Evolutionary conservation across 2,329 filamentous ascomycete genomes (phyloP), one percentile per base, ranked within the genome.

Genomic region (Claviceps maximensis): DNA sequence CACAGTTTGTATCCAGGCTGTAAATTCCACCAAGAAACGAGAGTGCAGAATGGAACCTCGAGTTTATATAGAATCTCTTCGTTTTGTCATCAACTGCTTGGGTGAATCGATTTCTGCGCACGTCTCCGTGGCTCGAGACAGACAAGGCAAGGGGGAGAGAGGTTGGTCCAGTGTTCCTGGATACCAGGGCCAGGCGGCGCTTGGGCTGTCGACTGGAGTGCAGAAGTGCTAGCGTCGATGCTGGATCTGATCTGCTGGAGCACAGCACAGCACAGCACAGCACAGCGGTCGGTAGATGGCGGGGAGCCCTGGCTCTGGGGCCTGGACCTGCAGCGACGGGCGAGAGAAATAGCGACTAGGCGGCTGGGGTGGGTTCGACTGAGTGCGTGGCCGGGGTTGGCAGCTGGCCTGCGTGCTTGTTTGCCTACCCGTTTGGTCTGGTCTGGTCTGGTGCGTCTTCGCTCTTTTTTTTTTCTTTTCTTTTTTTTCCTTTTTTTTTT

Each of bases 61-160:
- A 49, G 44, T 56, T 57, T 57, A 56, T 56, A 57, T 57, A 56
- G 38, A 31, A 40, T 10, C 31, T 33, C 10, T 33, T 33, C 12
- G 7, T 33, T 33, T 33, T 33, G 31, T 38, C 23, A 29, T 41
- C 50, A 31, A 45, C 42, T 29, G 23, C 25, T 33, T 12, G 41
- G 19, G 12, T 41, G 42, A 54, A 46, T 45, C 40, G 38, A 52
- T n/a, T 36, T 47, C 46, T 51, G 48, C 36, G 31, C 50, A 7
- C 29, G 53, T 50, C 47, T 50, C 51, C 46, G 55, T 48, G 53
- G 21, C 51, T 49, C 42, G 46, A 53, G 29, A 42, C 27, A 41
- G 55, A 46, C 49, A 48, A 55, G 38, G 54, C 52, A 54, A 56
- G 52, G 52, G 54, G 40, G 53, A 54, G 55, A 19, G 53, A 55